Base-by-base conservation (phyloP, 2,329 filamentous ascomycete species). In the Cladorrhinum sp. region DNA sequence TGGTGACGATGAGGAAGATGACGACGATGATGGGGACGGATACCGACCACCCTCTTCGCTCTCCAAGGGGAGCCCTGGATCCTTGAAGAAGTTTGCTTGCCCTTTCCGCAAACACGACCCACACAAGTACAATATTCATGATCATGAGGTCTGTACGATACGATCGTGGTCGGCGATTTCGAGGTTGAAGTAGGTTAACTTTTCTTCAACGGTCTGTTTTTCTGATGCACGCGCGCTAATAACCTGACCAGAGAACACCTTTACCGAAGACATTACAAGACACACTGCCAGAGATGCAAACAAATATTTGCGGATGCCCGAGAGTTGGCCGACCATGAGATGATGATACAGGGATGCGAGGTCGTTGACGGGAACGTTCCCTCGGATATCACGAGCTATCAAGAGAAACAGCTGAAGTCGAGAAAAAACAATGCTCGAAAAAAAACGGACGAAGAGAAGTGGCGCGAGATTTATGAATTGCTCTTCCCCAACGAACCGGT, bases 61-160 rank as follows among this genome's bases (percentile, higher is more conserved):
- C 20, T 64, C 66, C 10, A 67, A 64, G 49, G 42, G 33, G 4
- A 61, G 58, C 16, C 52, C 61, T 0, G 51, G 23, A 2, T 30
- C 62, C 2, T 9, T 33, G 2, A 68, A 66, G 50, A 62, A 49
- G 36, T 68, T 66, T 39, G 67, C 66, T 3, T 69, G 67, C 36
- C 67, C 66, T 5, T 69, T 64, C 28, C 63, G 65, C 3, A 69
- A 69, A 26, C 66, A 66, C 24, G 62, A 67, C 39, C 67, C 67
- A 1, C 33, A 48, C 3, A 63, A 55, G 4, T 68, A 67, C 62
- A 68, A 66, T 58, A 57, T 67, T 16, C 59, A 59, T 12, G 63
- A 65, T 4, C 63, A 68, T 26, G 64, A 68, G n/a, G 59, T 68
- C 0, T 69, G 67, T 33, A 56, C 66, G 0, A 49, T 67, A 14